phyloP scores from a whole-genome alignment of 2,329 filamentous ascomycete genomes.

The Teratosphaeria destructans region DNA sequence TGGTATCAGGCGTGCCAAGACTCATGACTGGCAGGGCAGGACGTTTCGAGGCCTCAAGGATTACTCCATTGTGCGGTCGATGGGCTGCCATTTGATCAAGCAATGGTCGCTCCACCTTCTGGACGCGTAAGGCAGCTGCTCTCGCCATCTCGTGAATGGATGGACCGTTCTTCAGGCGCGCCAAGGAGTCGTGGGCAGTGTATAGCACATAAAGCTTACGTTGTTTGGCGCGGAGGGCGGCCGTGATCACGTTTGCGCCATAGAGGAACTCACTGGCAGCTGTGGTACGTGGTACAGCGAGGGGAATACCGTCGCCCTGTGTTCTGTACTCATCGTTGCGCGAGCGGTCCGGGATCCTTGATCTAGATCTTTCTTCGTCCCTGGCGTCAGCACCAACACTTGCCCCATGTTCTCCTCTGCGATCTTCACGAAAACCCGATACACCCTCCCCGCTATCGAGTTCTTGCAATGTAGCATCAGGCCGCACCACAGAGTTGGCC shows the following conservation, averaged over 20 bases:
- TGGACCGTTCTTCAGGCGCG: neutral
- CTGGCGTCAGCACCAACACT: neutral
- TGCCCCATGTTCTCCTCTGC: neutral
- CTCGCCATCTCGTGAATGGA: constrained; percentile 12
- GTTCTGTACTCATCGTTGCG: neutral
- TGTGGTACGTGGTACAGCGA: constrained; percentile 59
- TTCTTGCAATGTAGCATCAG: neutral
- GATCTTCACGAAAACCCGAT: neutral
- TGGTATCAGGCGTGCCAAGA: constrained; percentile 35
- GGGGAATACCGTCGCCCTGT: constrained; percentile 23
- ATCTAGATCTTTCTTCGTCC: neutral
- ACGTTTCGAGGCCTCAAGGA: constrained; percentile 78
- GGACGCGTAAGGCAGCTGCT: constrained; percentile 43
- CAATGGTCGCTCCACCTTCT: constrained; percentile 29
- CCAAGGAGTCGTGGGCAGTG: constrained; percentile 29
- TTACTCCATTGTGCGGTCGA: constrained; percentile 79
- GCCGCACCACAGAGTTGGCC: neutral
- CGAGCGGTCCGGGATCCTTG: neutral
- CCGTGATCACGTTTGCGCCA: constrained; percentile 68
- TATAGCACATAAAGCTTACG: constrained; percentile 80
- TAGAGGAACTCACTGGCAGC: constrained; percentile 88
- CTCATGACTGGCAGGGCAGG: constrained; percentile 42
- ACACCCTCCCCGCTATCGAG: neutral
- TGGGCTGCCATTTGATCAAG: constrained; percentile 74
- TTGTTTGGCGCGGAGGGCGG: constrained; percentile 58